These are phyloP conservation scores for Epichloe hybrida DNA, from an alignment of 2,329 filamentous ascomycete species.

Conservation along the genomic window DNA sequence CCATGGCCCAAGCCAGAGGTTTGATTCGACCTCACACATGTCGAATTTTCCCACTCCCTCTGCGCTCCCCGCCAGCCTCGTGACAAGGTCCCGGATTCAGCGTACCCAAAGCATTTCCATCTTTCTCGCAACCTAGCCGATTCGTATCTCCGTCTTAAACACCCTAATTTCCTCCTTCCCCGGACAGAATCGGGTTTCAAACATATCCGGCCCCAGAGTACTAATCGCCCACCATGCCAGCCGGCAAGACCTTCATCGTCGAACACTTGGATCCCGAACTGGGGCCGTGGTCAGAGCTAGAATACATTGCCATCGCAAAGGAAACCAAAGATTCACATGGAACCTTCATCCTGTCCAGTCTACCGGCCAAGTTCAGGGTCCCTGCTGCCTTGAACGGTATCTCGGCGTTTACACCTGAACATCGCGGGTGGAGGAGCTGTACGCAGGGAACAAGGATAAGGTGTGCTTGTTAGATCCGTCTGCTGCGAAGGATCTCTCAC, in stretches of 20 bases:
- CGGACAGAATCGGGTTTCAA: not conserved
- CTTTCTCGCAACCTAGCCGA: too few relatives aligned
- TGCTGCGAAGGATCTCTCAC: slow-evolving; percentile 66
- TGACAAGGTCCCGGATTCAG: too few relatives aligned
- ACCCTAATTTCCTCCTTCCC: not conserved
- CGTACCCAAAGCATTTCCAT: too few relatives aligned
- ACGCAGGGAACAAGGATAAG: slow-evolving; percentile 54
- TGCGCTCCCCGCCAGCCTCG: not conserved
- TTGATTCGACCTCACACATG: not conserved
- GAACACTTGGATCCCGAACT: slow-evolving; percentile 94
- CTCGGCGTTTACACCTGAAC: slow-evolving; percentile 57
- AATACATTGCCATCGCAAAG: slow-evolving; percentile 76
- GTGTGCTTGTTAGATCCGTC: slow-evolving; percentile 86
- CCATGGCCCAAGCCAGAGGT: not conserved
- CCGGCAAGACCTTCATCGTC: slow-evolving; percentile 70
- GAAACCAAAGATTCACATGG: slow-evolving; percentile 58
- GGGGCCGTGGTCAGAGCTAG: slow-evolving; percentile 84
- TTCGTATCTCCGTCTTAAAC: not conserved
- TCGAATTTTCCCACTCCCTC: not conserved
- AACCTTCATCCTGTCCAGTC: slow-evolving; percentile 69
- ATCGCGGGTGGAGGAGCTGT: slow-evolving; percentile 73
- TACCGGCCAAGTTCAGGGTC: slow-evolving; percentile 56
- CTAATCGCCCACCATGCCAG: slow-evolving; percentile 19
- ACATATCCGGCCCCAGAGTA: too few relatives aligned
- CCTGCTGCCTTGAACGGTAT: slow-evolving; percentile 40